phyloP scores from a whole-genome alignment of 495 filamentous ascomycete genomes.

The Pseudomonodictys pantanalensis region DNA sequence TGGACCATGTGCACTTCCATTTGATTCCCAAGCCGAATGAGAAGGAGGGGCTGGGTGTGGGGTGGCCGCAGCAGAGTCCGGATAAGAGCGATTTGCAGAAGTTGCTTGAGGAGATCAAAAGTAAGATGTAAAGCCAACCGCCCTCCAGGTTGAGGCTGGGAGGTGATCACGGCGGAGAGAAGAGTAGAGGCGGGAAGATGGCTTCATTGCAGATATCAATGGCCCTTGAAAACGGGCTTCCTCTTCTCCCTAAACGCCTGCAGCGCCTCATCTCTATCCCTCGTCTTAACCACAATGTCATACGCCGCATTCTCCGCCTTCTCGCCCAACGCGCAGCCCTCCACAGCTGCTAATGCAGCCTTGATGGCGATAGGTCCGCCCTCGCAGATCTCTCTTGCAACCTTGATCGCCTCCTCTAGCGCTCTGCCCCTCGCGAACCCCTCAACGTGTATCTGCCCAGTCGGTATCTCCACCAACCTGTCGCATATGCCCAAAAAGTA shows the following conservation, averaged over 20 bases:
- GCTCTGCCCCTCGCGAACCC: conserved; percentile 61
- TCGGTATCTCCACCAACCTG: conserved; percentile 69
- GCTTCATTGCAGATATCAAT: no score
- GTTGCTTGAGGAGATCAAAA: conserved; percentile 75
- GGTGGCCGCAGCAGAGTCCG: conserved; percentile 72
- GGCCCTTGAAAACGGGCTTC: conserved; percentile 76
- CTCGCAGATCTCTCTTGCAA: conserved; percentile 79
- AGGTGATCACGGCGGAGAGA: no score
- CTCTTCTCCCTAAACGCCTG: conserved; percentile 87
- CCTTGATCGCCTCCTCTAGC: conserved; percentile 67
- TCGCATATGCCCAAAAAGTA: conserved; percentile 82
- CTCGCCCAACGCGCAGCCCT: conserved; percentile 57
- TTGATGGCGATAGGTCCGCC: conserved; percentile 79
- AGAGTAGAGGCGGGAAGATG: no score
- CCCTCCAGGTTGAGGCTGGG: no score
- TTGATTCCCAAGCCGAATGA: conserved; percentile 97
- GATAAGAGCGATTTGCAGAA: conserved; percentile 85
- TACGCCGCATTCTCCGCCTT: conserved; percentile 75
- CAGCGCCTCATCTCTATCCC: conserved; percentile 84
- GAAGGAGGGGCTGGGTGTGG: conserved; percentile 72
- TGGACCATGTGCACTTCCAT: conserved; percentile 95
- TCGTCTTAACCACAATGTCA: conserved; percentile 70
- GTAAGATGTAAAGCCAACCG: conserved; percentile 84
- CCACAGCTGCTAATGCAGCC: conserved; percentile 69
- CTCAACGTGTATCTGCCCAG: conserved; percentile 43